Evolutionary conservation across 441 rosid genomes (phyloP).

Genomic region (Gossypium trilobum): DNA sequence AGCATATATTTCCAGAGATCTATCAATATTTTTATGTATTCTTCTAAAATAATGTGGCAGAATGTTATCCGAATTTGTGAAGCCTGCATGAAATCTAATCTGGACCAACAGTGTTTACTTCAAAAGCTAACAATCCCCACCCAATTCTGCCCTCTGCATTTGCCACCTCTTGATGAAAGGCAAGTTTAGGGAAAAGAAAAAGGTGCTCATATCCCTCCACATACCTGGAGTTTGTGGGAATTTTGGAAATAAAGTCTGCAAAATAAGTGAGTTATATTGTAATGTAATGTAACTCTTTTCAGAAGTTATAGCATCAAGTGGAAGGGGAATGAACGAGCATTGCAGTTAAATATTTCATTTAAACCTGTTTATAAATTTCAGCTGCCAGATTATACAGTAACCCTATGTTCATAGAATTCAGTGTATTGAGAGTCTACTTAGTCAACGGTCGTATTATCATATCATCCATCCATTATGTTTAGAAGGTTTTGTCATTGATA

Average conservation of each 20-base stretch:
- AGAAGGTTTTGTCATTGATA: background rate
- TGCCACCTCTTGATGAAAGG: background rate
- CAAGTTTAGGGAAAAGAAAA: background rate
- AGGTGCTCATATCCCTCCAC: background rate
- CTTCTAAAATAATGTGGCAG: slow-evolving; percentile 3
- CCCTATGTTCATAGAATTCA: background rate
- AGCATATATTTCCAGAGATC: background rate
- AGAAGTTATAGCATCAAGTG: background rate
- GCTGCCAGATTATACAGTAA: background rate
- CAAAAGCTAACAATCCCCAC: background rate
- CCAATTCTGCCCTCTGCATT: background rate
- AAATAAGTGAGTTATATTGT: background rate
- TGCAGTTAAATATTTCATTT: background rate
- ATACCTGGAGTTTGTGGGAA: background rate
- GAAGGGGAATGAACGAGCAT: background rate
- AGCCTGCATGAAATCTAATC: background rate
- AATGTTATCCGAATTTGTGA: background rate
- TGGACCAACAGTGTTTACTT: background rate
- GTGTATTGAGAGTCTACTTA: background rate
- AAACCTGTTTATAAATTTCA: background rate
- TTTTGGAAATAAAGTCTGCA: background rate
- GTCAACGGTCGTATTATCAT: background rate
- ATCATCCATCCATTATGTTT: background rate
- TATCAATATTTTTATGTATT: background rate
- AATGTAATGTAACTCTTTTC: background rate